These are phyloP conservation scores for Saccharomyces hybrid DNA, from an alignment of 1,139 yeast genomes.

Conservation along the genomic window DNA sequence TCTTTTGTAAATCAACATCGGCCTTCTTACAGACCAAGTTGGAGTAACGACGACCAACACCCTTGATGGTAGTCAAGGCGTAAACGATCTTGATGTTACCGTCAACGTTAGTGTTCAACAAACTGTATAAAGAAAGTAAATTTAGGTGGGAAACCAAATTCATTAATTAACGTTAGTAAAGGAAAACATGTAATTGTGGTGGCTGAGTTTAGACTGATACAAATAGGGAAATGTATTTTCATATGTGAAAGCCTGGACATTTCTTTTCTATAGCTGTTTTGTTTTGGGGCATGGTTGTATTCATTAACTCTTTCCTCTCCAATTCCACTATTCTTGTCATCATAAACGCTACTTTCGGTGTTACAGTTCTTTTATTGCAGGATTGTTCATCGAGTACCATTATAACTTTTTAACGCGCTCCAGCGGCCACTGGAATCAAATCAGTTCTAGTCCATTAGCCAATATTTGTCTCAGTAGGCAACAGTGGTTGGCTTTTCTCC, in stretches of 20 bases:
- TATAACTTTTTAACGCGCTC: background rate
- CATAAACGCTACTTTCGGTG: background rate
- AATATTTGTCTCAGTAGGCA: background rate
- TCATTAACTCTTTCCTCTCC: background rate
- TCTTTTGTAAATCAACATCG: conserved; percentile 94
- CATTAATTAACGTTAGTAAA: background rate
- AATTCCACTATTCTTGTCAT: background rate
- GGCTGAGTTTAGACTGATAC: background rate
- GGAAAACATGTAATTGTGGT: background rate
- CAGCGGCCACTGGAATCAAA: background rate
- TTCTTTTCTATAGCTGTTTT: too few species aligned
- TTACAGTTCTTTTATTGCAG: too few species aligned
- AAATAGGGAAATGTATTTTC: background rate
- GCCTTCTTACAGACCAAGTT: conserved; percentile 99
- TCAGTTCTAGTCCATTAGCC: background rate
- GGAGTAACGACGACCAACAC: conserved; percentile 99
- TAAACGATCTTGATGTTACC: conserved; percentile 99
- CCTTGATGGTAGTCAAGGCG: conserved; percentile 99
- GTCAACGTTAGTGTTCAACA: conserved; percentile 99
- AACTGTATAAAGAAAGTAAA: conserved; percentile 42
- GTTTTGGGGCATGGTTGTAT: too few species aligned
- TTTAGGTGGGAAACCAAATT: conserved; percentile 23
- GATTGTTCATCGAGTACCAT: background rate
- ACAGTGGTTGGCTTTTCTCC: background rate
- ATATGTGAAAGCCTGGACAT: too few species aligned